Conservation (phyloP, 345 rosid species). For the Eucalyptus brandiana region DNA sequence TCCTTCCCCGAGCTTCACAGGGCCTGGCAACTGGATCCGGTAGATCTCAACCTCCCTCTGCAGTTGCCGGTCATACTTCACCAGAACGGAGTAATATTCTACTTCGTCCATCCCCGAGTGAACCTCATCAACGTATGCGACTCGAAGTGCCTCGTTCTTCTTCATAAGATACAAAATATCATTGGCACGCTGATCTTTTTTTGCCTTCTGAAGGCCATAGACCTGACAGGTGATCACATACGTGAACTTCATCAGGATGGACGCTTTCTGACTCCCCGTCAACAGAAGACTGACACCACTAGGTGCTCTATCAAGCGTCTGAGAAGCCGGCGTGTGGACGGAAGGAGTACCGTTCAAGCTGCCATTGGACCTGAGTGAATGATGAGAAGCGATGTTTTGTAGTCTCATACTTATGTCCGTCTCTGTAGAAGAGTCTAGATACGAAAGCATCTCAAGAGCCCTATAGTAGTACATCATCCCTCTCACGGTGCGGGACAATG, state of each 20-base stretch:
- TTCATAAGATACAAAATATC: constrained; percentile 68
- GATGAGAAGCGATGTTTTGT: constrained; percentile 26
- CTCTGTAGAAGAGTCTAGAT: constrained; percentile 77
- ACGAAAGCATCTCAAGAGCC: constrained; percentile 78
- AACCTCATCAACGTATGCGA: constrained; percentile 82
- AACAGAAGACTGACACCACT: constrained; percentile 54
- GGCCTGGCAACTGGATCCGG: constrained; percentile 81
- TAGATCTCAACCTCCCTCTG: constrained; percentile 73
- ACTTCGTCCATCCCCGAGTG: constrained; percentile 34
- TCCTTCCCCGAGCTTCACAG: constrained; percentile 84
- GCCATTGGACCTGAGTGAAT: constrained; percentile 7
- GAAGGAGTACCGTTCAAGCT: constrained; percentile 2
- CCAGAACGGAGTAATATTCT: constrained; percentile 74
- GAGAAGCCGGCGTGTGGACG: constrained; percentile 6
- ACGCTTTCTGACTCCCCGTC: constrained; percentile 70
- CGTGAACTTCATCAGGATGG: constrained; percentile 74
- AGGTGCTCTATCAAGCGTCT: constrained; percentile 23
- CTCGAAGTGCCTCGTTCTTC: constrained; percentile 78
- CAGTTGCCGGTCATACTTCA: constrained; percentile 60
- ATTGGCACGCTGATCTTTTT: constrained; percentile 58
- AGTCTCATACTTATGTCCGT: constrained; percentile 50
- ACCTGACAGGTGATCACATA: constrained; percentile 81
- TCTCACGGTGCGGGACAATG: constrained; percentile 82
- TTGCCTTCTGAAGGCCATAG: constrained; percentile 69
- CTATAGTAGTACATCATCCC: constrained; percentile 95